Evolutionary conservation across 768 basidiomycete genomes (phyloP), one percentile per base, ranked within the genome.

Genomic region (Suillus bovinus): DNA sequence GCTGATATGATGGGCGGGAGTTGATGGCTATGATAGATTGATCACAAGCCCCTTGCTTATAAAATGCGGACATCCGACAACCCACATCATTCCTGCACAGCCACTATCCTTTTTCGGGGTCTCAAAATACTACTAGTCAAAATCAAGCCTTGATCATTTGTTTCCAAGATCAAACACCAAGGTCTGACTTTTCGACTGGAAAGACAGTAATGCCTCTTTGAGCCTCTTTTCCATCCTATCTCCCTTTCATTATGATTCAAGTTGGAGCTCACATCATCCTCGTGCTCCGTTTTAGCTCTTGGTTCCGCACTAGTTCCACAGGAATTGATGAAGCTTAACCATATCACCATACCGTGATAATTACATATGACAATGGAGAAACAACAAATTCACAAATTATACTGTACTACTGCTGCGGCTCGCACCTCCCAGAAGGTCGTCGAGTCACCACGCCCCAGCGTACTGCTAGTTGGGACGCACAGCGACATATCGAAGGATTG

Each of bases 1-100:
- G 38, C 83, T 83, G 70, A n/a, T n/a, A 56, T 67, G 3, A 46
- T 60, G 42, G 34, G 50, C 47, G 61, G 42, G 46, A 58, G 50
- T 52, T 46, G 50, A 52, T 52, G 49, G 49, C 29, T 16, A 17
- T 41, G 5, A 16, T n/a, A 22, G 54, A 29, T 42, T n/a, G 22
- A 24, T 46, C 34, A 41, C 13, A 27, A 39, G 27, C 59, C n/a
- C 36, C 55, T 42, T 29, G 56, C 33, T 61, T 61, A 44, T 61
- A 59, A 59, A 36, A 44, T 2, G 58, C 61, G 61, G 61, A 16
- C 13, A 59, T 41, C 55, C 39, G 58, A 55, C 24, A 10, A 54
- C 22, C 55, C 55, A 38, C 36, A 29, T 39, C 27, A 2, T 38
- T 56, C 38, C 27, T 56, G 27, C 38, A 56, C 55, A 39, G 55